Evolutionary conservation across 2,329 filamentous ascomycete genomes (phyloP).

Genomic region (Cordyceps cicadae): DNA sequence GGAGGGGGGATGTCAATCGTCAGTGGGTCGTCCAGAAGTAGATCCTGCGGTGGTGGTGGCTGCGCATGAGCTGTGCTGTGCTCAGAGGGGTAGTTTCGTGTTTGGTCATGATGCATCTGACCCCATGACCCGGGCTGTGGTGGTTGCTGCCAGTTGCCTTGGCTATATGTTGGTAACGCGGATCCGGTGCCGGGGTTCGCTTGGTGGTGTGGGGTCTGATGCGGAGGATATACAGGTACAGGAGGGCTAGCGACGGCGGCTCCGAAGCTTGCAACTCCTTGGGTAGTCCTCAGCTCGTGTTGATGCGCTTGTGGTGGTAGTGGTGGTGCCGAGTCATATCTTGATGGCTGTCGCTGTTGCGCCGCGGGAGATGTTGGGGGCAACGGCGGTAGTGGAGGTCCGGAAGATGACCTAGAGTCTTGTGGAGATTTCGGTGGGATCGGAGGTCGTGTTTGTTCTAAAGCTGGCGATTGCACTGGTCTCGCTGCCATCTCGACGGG

Average conservation of each 20-base stretch:
- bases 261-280: not conserved
- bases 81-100: slow-evolving; percentile 23
- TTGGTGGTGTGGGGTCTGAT: not conserved
- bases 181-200: not conserved
- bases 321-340: slow-evolving; percentile 41
- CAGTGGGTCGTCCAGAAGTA: slow-evolving; percentile 49
- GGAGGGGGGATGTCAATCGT: slow-evolving; percentile 40
- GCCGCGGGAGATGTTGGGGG: slow-evolving; percentile 18
- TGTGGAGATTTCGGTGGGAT: slow-evolving; percentile 47
- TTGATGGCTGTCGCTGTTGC: slow-evolving; percentile 22
- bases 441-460: slow-evolving; percentile 33
- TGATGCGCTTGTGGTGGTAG: slow-evolving; percentile 28
- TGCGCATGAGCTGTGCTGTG: slow-evolving; percentile 16
- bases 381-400: slow-evolving; percentile 23
- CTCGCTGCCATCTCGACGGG: slow-evolving; percentile 53
- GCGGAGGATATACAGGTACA: not conserved
- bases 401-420: slow-evolving; percentile 18
- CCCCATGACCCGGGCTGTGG: slow-evolving; percentile 19
- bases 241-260: not conserved
- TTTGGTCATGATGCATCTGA: slow-evolving; percentile 17
- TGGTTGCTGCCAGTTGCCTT: slow-evolving; percentile 16
- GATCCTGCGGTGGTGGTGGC: slow-evolving; percentile 36
- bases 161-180: slow-evolving; percentile 17
- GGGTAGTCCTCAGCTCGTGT: slow-evolving; percentile 6
- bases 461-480: slow-evolving; percentile 27